Base-by-base conservation (phyloP, 2,329 filamentous ascomycete species). In the Karstenula rhodostoma region DNA sequence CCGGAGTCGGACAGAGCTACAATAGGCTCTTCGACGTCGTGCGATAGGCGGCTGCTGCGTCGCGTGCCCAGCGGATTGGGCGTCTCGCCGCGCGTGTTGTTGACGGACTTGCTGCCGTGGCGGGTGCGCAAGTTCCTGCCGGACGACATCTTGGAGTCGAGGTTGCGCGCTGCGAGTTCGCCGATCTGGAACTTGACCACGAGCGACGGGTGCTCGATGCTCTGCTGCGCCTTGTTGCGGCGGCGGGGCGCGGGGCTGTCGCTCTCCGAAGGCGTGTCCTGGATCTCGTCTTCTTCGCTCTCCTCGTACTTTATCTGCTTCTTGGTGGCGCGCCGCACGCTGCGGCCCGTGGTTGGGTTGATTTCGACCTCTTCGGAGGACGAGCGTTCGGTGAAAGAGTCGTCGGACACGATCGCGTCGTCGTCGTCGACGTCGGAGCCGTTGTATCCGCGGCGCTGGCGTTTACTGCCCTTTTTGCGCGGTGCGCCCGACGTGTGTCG, bases 1-100 rank as follows among this genome's bases (percentile, higher is more conserved):
- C 87, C 87, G 8, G 86, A 88, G 63, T 86, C 84, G 3, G 86
- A 85, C 47, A 89, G 77, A 17, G 84, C 85, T 48, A 87, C 77
- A 15, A 89, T 81, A 35, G 85, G 82, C 37, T 85, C 83, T 27
- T 85, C 82, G 4, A 84, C 79, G 64, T 86, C 85, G 62, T 86
- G 85, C 25, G 83, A 87, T 19, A 86, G 80, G 48, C 87, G 86
- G 70, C 85, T 87, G 64, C 83, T 87, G 62, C 86, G 82, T 64
- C 87, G 79, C 42, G 77, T 79, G 32, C 73, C 75, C 0, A 66
- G 70, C 17, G 69, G 64, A 60, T 79, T 67, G 62, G 76, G 75
- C 10, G 79, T 78, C 54, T 68, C 74, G n/a, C 77, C 78, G 29
- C 78, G 76, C 19, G 66, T n/a, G 6, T 59, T n/a, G 13, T 29